Evolutionary conservation across 208 protist genomes (phyloP).

Genomic region (Trypanosomatidae sp.): DNA sequence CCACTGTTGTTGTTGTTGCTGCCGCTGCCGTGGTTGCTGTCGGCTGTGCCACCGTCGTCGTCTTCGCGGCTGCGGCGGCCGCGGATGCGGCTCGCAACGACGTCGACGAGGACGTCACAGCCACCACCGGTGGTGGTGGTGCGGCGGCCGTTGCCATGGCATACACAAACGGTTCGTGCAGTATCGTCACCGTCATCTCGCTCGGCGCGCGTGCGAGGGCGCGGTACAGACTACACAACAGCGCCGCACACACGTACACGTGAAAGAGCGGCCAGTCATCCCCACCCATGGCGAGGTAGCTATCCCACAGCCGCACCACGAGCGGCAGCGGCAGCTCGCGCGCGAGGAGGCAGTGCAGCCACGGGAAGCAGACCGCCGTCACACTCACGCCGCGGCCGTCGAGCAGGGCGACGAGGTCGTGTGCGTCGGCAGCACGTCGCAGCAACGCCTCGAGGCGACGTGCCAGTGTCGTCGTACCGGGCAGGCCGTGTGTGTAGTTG

Average conservation of each 20-base stretch:
- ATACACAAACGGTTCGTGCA: no score
- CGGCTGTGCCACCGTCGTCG: no score
- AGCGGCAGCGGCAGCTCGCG: constrained; percentile 75
- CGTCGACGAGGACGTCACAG: no score
- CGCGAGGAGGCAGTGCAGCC: constrained; percentile 87
- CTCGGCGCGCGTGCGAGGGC: no score
- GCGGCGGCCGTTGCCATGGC: no score
- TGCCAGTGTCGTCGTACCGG: constrained; percentile 65
- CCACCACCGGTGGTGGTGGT: no score
- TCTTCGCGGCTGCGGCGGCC: no score
- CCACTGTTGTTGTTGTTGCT: no score
- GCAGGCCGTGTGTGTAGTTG: constrained; percentile 81
- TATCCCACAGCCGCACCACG: constrained; percentile 84
- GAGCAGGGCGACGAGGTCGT: constrained; percentile 6
- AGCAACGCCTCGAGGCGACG: constrained; percentile 43
- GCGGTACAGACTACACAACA: constrained; percentile 28
- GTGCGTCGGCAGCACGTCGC: constrained; percentile 2
- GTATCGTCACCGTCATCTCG: no score
- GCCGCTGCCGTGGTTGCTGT: no score
- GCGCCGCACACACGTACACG: constrained; percentile 78
- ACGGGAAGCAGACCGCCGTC: constrained; percentile 81
- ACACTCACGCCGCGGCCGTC: constrained; percentile 26
- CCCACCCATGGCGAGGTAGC: constrained; percentile 60
- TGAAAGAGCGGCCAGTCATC: constrained; percentile 51
- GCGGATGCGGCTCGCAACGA: no score